Evolutionary conservation across 371 early-diverging fungal species (phyloP).

Genomic region (Mucor irregularis): DNA sequence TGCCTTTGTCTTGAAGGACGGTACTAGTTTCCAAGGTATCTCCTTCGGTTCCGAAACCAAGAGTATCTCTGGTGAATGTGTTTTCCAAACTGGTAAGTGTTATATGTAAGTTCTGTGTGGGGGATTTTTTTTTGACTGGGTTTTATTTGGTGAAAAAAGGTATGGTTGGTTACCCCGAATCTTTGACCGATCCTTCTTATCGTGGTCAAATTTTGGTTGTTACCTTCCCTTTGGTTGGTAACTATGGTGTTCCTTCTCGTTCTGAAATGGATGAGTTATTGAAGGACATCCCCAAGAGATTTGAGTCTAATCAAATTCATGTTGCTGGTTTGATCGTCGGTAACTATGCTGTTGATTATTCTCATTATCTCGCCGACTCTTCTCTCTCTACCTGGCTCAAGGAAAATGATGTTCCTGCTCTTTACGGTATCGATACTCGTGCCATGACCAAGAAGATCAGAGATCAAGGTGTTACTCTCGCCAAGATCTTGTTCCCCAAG

Average conservation of each 20-base stretch:
- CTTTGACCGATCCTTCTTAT: slow-evolving; percentile 96
- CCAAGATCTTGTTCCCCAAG: slow-evolving; percentile 82
- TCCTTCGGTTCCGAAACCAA: slow-evolving; percentile 90
- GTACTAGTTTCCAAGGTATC: slow-evolving; percentile 83
- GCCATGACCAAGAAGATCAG: slow-evolving; percentile 87
- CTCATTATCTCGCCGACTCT: slow-evolving; percentile 90
- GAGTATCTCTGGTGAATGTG: slow-evolving; percentile 94
- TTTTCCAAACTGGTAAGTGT: slow-evolving; percentile 93
- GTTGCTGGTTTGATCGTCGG: slow-evolving; percentile 85
- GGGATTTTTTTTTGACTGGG: background rate
- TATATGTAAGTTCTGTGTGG: background rate
- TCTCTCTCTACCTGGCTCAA: slow-evolving; percentile 89
- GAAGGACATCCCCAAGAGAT: slow-evolving; percentile 81
- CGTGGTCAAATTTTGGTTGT: slow-evolving; percentile 93
- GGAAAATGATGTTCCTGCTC: slow-evolving; percentile 83
- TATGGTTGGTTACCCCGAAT: slow-evolving; percentile 84
- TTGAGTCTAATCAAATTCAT: slow-evolving; percentile 86
- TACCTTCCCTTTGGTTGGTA: slow-evolving; percentile 87
- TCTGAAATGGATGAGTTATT: slow-evolving; percentile 73
- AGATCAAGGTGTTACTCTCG: slow-evolving; percentile 83
- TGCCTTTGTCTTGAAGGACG: slow-evolving; percentile 83
- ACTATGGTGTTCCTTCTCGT: slow-evolving; percentile 90
- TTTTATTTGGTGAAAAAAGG: slow-evolving; percentile 27
- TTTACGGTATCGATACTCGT: slow-evolving; percentile 94
- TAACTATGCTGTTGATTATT: slow-evolving; percentile 85